Conservation (phyloP, 495 filamentous ascomycete species). For the Penicillium paradoxum region DNA sequence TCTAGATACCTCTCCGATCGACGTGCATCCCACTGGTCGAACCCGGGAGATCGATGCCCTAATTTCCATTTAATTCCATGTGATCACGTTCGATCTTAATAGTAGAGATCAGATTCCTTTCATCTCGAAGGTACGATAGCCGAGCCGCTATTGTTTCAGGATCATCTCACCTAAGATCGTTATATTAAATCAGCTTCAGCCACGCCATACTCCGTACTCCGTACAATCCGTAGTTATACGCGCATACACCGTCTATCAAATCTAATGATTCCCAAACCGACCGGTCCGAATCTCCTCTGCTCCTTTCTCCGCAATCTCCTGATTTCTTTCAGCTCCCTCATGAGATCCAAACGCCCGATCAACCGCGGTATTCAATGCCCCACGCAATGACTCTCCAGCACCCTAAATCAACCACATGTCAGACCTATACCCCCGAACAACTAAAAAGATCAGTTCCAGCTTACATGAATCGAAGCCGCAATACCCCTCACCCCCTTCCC, state of each 20-base stretch:
- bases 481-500: constrained; percentile 20
- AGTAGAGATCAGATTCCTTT: background rate
- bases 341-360: constrained; percentile 38
- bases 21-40: constrained; percentile 1
- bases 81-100: background rate
- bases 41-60: constrained; percentile 15
- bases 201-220: no score
- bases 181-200: background rate
- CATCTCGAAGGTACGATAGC: background rate
- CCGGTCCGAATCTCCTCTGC: constrained; percentile 31
- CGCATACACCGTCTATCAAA: background rate
- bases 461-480: constrained; percentile 36
- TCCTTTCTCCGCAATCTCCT: constrained; percentile 33
- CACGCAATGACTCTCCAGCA: constrained; percentile 43
- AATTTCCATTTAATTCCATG: background rate
- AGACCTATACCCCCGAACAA: background rate
- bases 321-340: constrained; percentile 33
- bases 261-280: background rate
- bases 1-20: no score
- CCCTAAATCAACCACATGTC: constrained; percentile 20
- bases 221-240: background rate
- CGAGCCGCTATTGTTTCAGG: background rate
- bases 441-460: constrained; percentile 2
- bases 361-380: constrained; percentile 33
- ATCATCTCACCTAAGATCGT: background rate